These are phyloP conservation scores for Saccharomyces hybrid DNA, from an alignment of 1,139 yeast genomes.

Conservation along the genomic window DNA sequence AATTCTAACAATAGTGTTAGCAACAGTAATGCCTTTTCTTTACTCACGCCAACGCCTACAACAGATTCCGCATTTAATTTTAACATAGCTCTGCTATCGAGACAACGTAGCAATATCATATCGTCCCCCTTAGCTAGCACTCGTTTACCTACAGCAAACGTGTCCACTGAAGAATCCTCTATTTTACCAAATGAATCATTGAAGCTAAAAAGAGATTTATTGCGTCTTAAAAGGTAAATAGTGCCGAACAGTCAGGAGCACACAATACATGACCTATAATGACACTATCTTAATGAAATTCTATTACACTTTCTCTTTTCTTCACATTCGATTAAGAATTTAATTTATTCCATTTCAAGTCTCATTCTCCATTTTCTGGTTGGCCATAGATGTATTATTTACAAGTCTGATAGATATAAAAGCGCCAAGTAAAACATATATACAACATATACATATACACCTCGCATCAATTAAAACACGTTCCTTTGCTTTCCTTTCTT, in stretches of 20 bases:
- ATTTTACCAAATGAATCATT: background rate
- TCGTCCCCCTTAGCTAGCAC: background rate
- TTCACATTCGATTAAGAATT: background rate
- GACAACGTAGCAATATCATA: conserved; percentile 11
- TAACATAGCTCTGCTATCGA: conserved; percentile 7
- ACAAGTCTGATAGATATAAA: conserved; percentile 7
- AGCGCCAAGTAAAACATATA: conserved; percentile 2
- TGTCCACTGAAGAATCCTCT: background rate
- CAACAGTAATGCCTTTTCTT: background rate
- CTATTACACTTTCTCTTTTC: background rate
- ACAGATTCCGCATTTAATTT: conserved; percentile 5
- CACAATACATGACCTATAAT: background rate
- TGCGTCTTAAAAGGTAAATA: background rate
- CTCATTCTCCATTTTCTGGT: conserved; percentile 4
- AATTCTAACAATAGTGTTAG: background rate
- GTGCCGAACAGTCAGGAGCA: background rate
- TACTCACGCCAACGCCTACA: background rate
- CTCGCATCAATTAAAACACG: background rate
- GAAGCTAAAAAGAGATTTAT: background rate
- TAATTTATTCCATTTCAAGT: background rate
- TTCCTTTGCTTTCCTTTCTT: background rate
- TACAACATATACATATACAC: background rate
- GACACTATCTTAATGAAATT: conserved; percentile 1
- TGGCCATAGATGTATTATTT: conserved; percentile 6
- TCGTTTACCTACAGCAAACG: background rate